Percentiles rank a stretch among this genome's conserved stretches.
Conservation (phyloP, 345 rosid species). For the Litchi chinensis region DNA sequence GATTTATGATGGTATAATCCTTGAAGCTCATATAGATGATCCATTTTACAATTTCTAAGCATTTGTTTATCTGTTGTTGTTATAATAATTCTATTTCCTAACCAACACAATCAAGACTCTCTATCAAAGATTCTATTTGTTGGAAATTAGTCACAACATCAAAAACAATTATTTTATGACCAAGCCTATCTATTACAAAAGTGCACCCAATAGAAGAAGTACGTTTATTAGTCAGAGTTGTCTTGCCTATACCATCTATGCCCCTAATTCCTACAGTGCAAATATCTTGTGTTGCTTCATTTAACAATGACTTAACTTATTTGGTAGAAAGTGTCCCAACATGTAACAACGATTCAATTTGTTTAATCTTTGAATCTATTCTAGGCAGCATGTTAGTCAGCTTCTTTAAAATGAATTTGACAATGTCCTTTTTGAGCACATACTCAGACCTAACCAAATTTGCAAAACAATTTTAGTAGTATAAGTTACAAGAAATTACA, state of each 20-base stretch:
- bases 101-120: constrained; percentile 12
- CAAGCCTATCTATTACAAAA: background rate
- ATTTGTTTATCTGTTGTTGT: background rate
- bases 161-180: constrained; percentile 15
- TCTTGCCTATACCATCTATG: constrained; percentile 30
- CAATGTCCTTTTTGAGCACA: too few relatives aligned
- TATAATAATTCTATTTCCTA: constrained; percentile 23
- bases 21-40: background rate
- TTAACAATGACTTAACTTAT: too few relatives aligned
- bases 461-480: too few relatives aligned
- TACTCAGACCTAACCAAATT: too few relatives aligned
- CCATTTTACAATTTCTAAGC: background rate
- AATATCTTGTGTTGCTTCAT: too few relatives aligned
- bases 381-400: too few relatives aligned
- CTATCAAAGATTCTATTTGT: constrained; percentile 14
- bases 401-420: too few relatives aligned
- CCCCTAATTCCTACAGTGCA: constrained; percentile 13
- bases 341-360: too few relatives aligned
- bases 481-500: too few relatives aligned
- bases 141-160: constrained; percentile 17
- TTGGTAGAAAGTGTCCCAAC: too few relatives aligned
- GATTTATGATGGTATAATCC: constrained; percentile 18
- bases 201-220: too few relatives aligned
- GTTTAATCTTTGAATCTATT: too few relatives aligned
- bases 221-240: constrained; percentile 10